phyloP scores from a whole-genome alignment of 768 basidiomycete species.

The Rhizopogon sp. region DNA sequence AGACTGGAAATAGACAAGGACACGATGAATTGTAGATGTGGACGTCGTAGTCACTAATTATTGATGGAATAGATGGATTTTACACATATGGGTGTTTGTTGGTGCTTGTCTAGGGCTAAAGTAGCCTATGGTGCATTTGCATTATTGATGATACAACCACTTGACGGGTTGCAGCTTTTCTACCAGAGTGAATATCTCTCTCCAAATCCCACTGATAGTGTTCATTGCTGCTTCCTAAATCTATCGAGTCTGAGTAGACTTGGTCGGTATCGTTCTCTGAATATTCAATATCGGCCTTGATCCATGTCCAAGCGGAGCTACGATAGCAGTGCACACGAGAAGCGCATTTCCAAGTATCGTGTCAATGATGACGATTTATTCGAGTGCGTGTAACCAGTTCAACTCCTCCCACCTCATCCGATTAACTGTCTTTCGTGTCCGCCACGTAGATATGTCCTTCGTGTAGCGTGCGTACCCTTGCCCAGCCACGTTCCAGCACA shows the following conservation, averaged over 20 bases:
- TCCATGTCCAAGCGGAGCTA: slow-evolving; percentile 64
- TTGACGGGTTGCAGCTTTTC: background rate
- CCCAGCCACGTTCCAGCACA: background rate
- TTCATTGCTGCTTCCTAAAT: background rate
- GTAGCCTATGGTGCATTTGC: background rate
- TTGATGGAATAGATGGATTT: slow-evolving; percentile 12
- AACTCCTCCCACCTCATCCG: background rate
- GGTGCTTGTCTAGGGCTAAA: slow-evolving; percentile 13
- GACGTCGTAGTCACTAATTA: background rate
- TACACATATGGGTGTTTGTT: slow-evolving; percentile 14
- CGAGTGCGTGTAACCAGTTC: slow-evolving; percentile 48
- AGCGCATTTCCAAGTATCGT: slow-evolving; percentile 68
- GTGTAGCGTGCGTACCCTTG: slow-evolving; percentile 66
- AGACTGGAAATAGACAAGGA: slow-evolving; percentile 14
- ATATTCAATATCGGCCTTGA: slow-evolving; percentile 5
- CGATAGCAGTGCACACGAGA: slow-evolving; percentile 64
- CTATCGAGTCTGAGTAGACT: background rate
- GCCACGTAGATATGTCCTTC: slow-evolving; percentile 62
- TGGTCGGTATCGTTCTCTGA: background rate
- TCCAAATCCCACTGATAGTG: background rate
- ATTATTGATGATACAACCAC: background rate
- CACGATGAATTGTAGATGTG: slow-evolving; percentile 26
- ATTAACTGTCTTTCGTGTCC: slow-evolving; percentile 10
- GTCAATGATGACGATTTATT: slow-evolving; percentile 85
- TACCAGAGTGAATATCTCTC: background rate